These are phyloP conservation scores for Erythrophleum ivorense DNA, from an alignment of 331 rosid genomes.

Conservation along the genomic window DNA sequence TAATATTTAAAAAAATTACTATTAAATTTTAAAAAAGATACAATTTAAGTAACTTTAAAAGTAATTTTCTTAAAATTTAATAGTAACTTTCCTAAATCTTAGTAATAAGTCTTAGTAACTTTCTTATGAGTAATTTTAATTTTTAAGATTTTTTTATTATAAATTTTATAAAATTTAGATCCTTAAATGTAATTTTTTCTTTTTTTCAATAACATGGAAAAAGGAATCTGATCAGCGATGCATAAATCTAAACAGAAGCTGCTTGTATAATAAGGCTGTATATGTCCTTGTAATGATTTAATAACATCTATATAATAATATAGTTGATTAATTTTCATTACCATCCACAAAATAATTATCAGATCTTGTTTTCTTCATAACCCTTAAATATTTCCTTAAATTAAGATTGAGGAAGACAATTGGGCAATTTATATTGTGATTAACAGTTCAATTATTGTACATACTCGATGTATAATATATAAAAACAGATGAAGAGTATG, in stretches of 20 bases:
- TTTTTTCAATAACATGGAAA: neutral
- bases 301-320: neutral
- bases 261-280: neutral
- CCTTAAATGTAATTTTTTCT: no score
- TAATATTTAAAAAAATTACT: no score
- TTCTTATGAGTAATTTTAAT: no score
- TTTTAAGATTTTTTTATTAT: no score
- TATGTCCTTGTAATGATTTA: neutral
- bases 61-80: no score
- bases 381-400: neutral
- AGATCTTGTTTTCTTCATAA: neutral
- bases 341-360: neutral
- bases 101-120: no score
- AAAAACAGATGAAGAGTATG: neutral
- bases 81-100: no score
- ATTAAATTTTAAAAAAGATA: no score
- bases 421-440: neutral
- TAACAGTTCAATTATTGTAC: neutral
- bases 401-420: neutral
- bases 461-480: neutral
- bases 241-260: slow-evolving; percentile 1
- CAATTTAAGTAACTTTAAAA: no score
- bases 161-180: no score
- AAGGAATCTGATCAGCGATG: neutral
- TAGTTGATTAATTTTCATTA: neutral